Conservation (phyloP, 2,329 filamentous ascomycete species). For the Lachnellula suecica region DNA sequence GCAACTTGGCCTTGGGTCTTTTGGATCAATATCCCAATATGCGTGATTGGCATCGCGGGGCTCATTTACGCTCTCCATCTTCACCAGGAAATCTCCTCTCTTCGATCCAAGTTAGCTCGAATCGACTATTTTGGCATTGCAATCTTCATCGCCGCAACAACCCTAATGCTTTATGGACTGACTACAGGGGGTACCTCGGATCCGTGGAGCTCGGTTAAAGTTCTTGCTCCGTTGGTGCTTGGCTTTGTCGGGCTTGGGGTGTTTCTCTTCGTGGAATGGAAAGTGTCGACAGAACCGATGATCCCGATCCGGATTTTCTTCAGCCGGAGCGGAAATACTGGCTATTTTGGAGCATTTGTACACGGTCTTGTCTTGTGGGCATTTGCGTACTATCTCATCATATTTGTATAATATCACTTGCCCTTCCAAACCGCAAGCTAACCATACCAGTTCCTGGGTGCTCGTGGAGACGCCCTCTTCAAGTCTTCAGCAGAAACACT, state of each 20-base stretch:
- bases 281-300: conserved; percentile 22
- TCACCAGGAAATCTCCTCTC: conserved; percentile 9
- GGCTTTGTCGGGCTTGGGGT: conserved; percentile 47
- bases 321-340: conserved; percentile 42
- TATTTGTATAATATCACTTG: conserved; percentile 9
- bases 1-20: conserved; percentile 29
- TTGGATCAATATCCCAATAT: conserved; percentile 22
- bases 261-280: conserved; percentile 52
- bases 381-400: conserved; percentile 19
- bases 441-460: conserved; percentile 10
- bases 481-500: conserved; percentile 13
- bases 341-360: conserved; percentile 27
- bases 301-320: conserved; percentile 39
- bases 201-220: conserved; percentile 58
- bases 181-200: conserved; percentile 10
- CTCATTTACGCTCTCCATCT: conserved; percentile 12
- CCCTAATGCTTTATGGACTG: conserved; percentile 7
- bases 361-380: conserved; percentile 19
- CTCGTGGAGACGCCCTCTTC: conserved; percentile 6
- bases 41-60: conserved; percentile 3
- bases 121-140: conserved; percentile 62
- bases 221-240: conserved; percentile 57
- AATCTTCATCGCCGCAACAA: conserved; percentile 50
- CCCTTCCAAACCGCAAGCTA: neutral
- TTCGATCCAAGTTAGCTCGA: conserved; percentile 36